phyloP scores from a whole-genome alignment of 202 grass and related monocot species.

The Saccharum hybrid region DNA sequence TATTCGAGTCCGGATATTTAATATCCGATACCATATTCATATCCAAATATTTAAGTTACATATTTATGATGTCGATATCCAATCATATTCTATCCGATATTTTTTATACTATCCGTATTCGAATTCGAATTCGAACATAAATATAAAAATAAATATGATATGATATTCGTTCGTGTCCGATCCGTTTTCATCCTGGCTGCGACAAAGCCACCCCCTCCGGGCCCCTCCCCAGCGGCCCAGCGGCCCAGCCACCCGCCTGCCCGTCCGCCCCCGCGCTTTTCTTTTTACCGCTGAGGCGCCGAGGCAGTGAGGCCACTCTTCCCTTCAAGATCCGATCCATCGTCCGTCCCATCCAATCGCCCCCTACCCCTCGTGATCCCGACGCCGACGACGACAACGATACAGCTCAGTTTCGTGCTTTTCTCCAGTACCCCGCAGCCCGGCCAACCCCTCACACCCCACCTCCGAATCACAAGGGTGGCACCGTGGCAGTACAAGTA shows the following conservation, averaged over 20 bases:
- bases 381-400: constrained; percentile 45
- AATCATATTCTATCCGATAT: too few relatives aligned
- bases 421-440: constrained; percentile 11
- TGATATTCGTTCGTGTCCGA: too few relatives aligned
- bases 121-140: too few relatives aligned
- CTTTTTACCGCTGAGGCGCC: constrained; percentile 41
- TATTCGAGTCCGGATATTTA: too few relatives aligned
- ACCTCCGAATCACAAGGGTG: constrained; percentile 32
- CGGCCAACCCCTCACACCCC: not conserved
- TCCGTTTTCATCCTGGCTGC: too few relatives aligned
- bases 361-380: constrained; percentile 40
- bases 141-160: too few relatives aligned
- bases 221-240: not conserved
- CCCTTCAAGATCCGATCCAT: constrained; percentile 58
- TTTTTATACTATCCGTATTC: too few relatives aligned
- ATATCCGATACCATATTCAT: too few relatives aligned
- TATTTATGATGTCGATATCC: too few relatives aligned
- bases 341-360: not conserved
- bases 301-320: not conserved
- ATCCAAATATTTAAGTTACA: too few relatives aligned
- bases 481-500: constrained; percentile 36
- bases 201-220: constrained; percentile 15
- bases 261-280: constrained; percentile 43
- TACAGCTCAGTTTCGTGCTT: constrained; percentile 42
- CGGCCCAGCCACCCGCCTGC: not conserved